A percentile compares a stretch with the other conserved stretches of the same genome.
Conservation (phyloP, 305 asterid species). For the Solanum hybrid region DNA sequence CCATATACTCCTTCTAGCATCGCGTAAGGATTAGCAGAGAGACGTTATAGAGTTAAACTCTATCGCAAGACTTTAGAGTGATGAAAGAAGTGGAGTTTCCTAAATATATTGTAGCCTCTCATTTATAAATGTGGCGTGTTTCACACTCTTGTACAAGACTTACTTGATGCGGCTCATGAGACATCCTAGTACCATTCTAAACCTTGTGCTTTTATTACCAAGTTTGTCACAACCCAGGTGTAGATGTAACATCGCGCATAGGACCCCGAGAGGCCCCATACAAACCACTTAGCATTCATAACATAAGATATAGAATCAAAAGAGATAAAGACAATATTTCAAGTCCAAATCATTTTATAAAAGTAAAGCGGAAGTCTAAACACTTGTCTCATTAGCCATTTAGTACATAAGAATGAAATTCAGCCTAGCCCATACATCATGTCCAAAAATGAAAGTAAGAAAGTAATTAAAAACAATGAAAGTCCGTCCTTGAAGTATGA, state of each 20-base stretch:
- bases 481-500: rapidly evolving
- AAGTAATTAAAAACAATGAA: neutral
- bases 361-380: neutral
- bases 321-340: neutral
- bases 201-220: neutral
- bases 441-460: neutral
- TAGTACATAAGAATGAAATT: neutral
- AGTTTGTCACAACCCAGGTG: no score
- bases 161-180: neutral
- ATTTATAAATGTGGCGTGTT: no score
- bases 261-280: neutral
- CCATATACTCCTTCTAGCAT: no score
- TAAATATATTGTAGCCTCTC: no score
- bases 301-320: neutral
- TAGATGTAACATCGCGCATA: neutral
- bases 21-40: no score
- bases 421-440: neutral
- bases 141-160: no score
- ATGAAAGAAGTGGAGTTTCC: no score
- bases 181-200: neutral
- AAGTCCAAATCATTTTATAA: neutral
- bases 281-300: neutral
- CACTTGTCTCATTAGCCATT: neutral
- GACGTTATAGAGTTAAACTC: no score
- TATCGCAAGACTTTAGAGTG: no score